Conservation (phyloP, 2,329 filamentous ascomycete genomes). For the Thermomyces lanuginosus region DNA sequence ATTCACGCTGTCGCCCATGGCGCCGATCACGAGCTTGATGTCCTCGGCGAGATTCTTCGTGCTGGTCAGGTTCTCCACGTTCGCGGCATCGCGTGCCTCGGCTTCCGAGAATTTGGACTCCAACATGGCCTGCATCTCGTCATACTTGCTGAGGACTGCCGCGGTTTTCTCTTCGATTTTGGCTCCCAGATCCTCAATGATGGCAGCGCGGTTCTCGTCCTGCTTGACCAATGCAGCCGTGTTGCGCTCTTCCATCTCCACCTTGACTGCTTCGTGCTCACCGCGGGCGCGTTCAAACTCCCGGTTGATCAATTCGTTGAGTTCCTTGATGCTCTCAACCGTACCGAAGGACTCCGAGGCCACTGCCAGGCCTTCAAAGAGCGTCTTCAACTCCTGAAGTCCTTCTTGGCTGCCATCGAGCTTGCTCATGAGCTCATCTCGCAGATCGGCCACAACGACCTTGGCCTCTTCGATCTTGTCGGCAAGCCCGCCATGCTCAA, state of each 20-base stretch:
- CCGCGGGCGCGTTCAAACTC: slow-evolving; percentile 80
- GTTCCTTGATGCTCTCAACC: slow-evolving; percentile 49
- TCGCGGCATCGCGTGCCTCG: slow-evolving; percentile 55
- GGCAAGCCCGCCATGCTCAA: slow-evolving; percentile 62
- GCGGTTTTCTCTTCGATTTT: slow-evolving; percentile 63
- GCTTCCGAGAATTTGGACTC: slow-evolving; percentile 58
- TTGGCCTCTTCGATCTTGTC: slow-evolving; percentile 69
- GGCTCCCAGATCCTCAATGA: slow-evolving; percentile 37
- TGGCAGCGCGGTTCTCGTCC: slow-evolving; percentile 40
- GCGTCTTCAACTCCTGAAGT: slow-evolving; percentile 40
- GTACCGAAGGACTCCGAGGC: slow-evolving; percentile 30
- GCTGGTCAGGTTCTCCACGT: slow-evolving; percentile 55
- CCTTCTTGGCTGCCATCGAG: slow-evolving; percentile 59
- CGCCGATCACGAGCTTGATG: slow-evolving; percentile 70
- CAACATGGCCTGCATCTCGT: slow-evolving; percentile 59
- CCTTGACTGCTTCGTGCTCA: slow-evolving; percentile 61
- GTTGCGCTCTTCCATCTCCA: slow-evolving; percentile 53
- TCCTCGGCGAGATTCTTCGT: slow-evolving; percentile 76
- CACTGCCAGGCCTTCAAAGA: slow-evolving; percentile 54
- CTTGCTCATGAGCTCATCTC: slow-evolving; percentile 57
- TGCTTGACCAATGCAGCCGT: slow-evolving; percentile 41
- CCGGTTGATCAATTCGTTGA: slow-evolving; percentile 58
- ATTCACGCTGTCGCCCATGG: slow-evolving; percentile 62
- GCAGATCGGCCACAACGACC: slow-evolving; percentile 59
- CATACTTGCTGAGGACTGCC: slow-evolving; percentile 72